Evolutionary conservation across 1,284 basidiomycete genomes (phyloP).

Genomic region (Apiotrichum mycotoxinovorans): DNA sequence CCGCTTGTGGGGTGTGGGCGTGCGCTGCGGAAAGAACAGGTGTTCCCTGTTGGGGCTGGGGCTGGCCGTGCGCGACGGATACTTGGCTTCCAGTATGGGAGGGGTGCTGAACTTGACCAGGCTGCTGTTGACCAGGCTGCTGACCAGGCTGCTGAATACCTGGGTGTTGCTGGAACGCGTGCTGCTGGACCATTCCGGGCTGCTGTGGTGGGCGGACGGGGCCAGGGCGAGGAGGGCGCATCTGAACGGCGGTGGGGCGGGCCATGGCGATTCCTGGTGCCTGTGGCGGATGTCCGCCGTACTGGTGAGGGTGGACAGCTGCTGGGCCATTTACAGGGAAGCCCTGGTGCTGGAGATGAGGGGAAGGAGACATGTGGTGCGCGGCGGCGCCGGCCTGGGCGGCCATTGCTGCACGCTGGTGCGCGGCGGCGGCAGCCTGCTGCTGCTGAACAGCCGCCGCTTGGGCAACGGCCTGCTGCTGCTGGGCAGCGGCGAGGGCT

Average conservation of each 20-base stretch:
- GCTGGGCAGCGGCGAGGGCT: conserved; percentile 17
- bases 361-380: conserved; percentile 33
- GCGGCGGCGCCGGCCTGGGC: conserved; percentile 9
- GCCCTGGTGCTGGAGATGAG: conserved; percentile 41
- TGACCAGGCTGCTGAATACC: conserved; percentile 20
- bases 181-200: conserved; percentile 12
- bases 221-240: conserved; percentile 17
- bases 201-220: conserved; percentile 14
- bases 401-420: conserved; percentile 5
- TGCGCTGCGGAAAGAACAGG: conserved; percentile 17
- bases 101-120: conserved; percentile 25
- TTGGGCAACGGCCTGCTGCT: conserved; percentile 4
- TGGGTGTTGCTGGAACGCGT: conserved; percentile 20
- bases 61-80: conserved; percentile 8
- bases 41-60: conserved; percentile 19
- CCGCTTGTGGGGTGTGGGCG: conserved; percentile 16
- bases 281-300: conserved; percentile 19
- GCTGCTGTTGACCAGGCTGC: conserved; percentile 18
- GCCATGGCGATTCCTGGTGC: conserved; percentile 16
- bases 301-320: conserved; percentile 18
- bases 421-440: not conserved
- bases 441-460: conserved; percentile 5
- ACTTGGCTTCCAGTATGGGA: conserved; percentile 15
- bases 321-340: conserved; percentile 30
- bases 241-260: conserved; percentile 13